Percentiles rank a stretch among this genome's conserved stretches.
Conservation (phyloP, 805 yeast genomes). For the Pichia eremophila region DNA sequence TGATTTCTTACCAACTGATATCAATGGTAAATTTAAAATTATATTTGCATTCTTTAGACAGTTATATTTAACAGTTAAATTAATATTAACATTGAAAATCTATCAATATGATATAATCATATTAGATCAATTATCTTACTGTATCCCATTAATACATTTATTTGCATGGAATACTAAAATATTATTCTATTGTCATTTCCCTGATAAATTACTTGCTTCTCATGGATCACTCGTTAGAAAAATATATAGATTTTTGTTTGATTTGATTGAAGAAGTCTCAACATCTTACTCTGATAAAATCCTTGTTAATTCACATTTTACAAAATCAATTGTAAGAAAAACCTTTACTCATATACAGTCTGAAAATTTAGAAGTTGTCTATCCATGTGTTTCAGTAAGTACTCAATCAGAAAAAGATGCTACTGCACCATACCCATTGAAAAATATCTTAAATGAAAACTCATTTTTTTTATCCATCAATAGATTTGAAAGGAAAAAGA, state of each 20-base stretch:
- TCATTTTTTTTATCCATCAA: conserved; percentile 65
- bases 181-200: conserved; percentile 92
- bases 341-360: conserved; percentile 42
- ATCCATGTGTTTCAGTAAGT: conserved; percentile 63
- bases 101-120: conserved; percentile 58
- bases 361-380: conserved; percentile 48
- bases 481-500: conserved; percentile 82
- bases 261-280: conserved; percentile 71
- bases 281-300: conserved; percentile 68
- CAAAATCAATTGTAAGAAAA: conserved; percentile 54
- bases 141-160: conserved; percentile 60
- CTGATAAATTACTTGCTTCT: conserved; percentile 71
- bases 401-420: conserved; percentile 10
- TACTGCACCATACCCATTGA: conserved; percentile 23
- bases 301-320: conserved; percentile 83
- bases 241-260: conserved; percentile 75
- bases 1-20: conserved; percentile 67
- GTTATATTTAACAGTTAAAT: conserved; percentile 43
- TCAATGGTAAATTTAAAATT: conserved; percentile 63
- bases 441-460: conserved; percentile 28
- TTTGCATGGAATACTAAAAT: conserved; percentile 39
- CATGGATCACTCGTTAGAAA: conserved; percentile 46
- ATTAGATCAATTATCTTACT: conserved; percentile 81
- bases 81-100: conserved; percentile 41
- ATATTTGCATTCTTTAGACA: conserved; percentile 81